A percentile compares a stretch with the other conserved stretches of the same genome.
These are phyloP conservation scores for Linum usitatissimum DNA, from an alignment of 345 rosid genomes.

Conservation along the genomic window DNA sequence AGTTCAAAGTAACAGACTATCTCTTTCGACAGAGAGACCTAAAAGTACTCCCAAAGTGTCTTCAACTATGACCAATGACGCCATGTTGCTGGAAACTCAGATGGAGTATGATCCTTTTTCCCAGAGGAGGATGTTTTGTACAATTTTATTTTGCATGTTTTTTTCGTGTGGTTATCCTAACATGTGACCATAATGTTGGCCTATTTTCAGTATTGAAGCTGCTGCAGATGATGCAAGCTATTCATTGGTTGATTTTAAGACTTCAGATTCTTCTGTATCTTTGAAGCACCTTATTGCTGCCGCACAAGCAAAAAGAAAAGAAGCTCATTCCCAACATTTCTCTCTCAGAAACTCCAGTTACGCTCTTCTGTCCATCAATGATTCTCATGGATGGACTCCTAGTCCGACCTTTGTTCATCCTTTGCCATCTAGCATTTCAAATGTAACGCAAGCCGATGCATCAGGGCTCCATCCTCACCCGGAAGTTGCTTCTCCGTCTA, in stretches of 20 bases:
- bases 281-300: constrained; percentile 90
- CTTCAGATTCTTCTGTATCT: constrained; percentile 49
- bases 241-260: constrained; percentile 33
- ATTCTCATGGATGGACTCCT: constrained; percentile 36
- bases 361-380: constrained; percentile 22
- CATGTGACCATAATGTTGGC: not conserved
- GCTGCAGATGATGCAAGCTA: constrained; percentile 30
- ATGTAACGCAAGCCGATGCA: constrained; percentile 28
- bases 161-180: not conserved
- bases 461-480: constrained; percentile 30
- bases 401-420: constrained; percentile 45
- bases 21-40: constrained; percentile 38
- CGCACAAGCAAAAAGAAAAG: constrained; percentile 83
- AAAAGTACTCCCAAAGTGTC: constrained; percentile 40
- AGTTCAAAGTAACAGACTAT: constrained; percentile 35
- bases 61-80: constrained; percentile 23
- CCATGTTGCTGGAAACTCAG: constrained; percentile 28
- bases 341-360: constrained; percentile 34
- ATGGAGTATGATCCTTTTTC: constrained; percentile 23
- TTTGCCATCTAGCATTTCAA: constrained; percentile 31
- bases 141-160: constrained; percentile 3
- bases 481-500: constrained; percentile 35
- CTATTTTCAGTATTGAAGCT: constrained; percentile 33
- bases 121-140: not conserved
- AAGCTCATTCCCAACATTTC: constrained; percentile 52